Evolutionary conservation across 495 filamentous ascomycete species (phyloP), one percentile per base, ranked within the genome.

Genomic region (Articulospora tetracladia): DNA sequence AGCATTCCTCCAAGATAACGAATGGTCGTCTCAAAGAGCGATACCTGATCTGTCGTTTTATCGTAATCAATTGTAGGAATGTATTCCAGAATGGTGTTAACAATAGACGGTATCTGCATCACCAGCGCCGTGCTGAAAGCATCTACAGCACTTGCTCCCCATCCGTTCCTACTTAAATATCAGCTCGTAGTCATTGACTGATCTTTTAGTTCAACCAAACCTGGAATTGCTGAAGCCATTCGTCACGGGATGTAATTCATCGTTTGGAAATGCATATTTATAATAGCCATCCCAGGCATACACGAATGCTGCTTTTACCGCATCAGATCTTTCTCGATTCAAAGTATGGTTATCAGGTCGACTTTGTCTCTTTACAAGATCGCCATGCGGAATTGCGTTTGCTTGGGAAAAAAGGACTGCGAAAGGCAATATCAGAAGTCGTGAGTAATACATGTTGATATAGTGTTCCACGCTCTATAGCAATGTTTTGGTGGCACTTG

Each of bases 21-120:
- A 66, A 96, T 96, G 1, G 90, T 95, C 1, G 91, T 96, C 73
- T 96, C 91, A 60, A 96, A 96, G 27, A 96, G 73, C 57, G 86
- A 92, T 61, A 95, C 84, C 15, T 74, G 74, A 7, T 70, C 72
- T 1, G 67, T 57, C 3, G 88, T 87, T 19, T 72, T 75, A 53
- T 79, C 79, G 62, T 90, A 96, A 72, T 96, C 76, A 62, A 95
- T 83, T 0, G 69, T 77, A 0, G 80, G 74, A 46, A 96, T 80
- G 69, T 83, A 86, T 22, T 88, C 76, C 3, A 95, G 66, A 48
- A 94, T 91, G 28, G 83, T 74, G 20, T 82, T 74, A 32, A 94
- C 84, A 32, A 88, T 83, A 36, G 86, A 78, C 19, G 76, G 73
- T 23, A 90, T 79, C 44, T 77, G 76, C 90, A 95, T 95, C 11